Percentiles rank a stretch among this genome's conserved stretches.
These are phyloP conservation scores for Buxus sempervirens DNA, from an alignment of 164 flowering plant species.

Conservation along the genomic window DNA sequence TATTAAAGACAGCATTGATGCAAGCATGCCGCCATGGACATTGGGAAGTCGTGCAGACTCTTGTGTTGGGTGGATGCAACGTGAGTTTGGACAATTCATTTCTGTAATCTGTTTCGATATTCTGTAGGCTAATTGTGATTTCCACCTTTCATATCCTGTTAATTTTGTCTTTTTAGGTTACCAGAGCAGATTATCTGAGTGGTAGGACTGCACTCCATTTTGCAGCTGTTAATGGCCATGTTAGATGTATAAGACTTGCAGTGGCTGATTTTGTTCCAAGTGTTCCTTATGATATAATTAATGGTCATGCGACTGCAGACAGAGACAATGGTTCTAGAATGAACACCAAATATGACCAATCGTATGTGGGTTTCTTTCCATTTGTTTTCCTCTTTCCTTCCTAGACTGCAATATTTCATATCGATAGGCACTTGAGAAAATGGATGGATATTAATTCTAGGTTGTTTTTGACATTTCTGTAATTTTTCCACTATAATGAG, in stretches of 20 bases:
- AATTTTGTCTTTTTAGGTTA: constrained; percentile 41
- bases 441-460: too few species aligned
- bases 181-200: constrained; percentile 74
- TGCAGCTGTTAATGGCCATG: constrained; percentile 93
- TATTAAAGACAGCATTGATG: constrained; percentile 84
- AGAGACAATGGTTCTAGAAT: constrained; percentile 30
- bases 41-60: constrained; percentile 98
- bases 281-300: constrained; percentile 50
- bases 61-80: constrained; percentile 78
- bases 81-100: constrained; percentile 37
- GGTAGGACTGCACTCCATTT: constrained; percentile 95
- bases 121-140: not conserved
- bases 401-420: not conserved
- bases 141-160: too few species aligned
- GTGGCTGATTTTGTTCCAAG: constrained; percentile 88
- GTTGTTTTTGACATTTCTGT: too few species aligned
- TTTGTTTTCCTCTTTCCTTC: not conserved
- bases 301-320: constrained; percentile 32
- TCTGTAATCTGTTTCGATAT: too few species aligned
- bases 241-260: constrained; percentile 78
- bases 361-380: constrained; percentile 32
- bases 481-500: too few species aligned
- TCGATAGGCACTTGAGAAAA: too few species aligned
- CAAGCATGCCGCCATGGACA: constrained; percentile 98
- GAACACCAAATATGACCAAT: constrained; percentile 49